A percentile compares a stretch with the other conserved stretches of the same genome.
Evolutionary conservation across 306 rosid genomes (phyloP).

Genomic region (Styphnolobium japonicum): DNA sequence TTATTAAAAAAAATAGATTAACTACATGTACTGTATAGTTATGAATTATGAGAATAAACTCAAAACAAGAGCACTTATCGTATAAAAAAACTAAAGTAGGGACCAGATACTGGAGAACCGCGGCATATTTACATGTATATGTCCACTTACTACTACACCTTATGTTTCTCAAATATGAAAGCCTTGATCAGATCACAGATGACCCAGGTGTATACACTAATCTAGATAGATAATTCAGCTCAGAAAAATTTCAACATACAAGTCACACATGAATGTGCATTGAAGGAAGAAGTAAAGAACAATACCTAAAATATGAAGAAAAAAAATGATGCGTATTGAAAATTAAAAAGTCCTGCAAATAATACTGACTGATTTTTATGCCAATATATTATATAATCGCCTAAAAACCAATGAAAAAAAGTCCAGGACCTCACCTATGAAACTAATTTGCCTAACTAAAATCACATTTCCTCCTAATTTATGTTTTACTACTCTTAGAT

Average conservation of each 20-base stretch:
- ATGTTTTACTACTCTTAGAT: not conserved
- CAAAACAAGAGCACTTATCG: not conserved
- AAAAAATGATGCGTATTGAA: not conserved
- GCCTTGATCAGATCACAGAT: not conserved
- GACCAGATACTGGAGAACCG: not conserved
- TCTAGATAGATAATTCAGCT: not conserved
- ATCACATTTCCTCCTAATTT: not conserved
- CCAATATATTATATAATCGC: not conserved
- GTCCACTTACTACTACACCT: not conserved
- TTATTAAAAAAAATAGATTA: not conserved
- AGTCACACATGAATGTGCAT: slow-evolving; percentile 6
- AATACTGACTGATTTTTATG: not conserved
- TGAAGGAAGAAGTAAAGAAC: not conserved
- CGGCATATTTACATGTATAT: not conserved
- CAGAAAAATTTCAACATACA: not conserved
- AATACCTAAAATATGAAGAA: not conserved
- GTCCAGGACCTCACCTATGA: not conserved
- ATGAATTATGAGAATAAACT: not conserved
- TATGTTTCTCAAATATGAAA: not conserved
- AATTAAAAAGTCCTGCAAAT: not conserved
- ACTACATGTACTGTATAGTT: not conserved
- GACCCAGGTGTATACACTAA: not conserved
- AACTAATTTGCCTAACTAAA: not conserved
- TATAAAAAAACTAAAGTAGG: not conserved
- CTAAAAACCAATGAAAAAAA: not conserved